A percentile compares a stretch with the other conserved stretches of the same genome.
These are phyloP conservation scores for Takashimella koratensis DNA, from an alignment of 1,284 basidiomycete species.

Conservation along the genomic window DNA sequence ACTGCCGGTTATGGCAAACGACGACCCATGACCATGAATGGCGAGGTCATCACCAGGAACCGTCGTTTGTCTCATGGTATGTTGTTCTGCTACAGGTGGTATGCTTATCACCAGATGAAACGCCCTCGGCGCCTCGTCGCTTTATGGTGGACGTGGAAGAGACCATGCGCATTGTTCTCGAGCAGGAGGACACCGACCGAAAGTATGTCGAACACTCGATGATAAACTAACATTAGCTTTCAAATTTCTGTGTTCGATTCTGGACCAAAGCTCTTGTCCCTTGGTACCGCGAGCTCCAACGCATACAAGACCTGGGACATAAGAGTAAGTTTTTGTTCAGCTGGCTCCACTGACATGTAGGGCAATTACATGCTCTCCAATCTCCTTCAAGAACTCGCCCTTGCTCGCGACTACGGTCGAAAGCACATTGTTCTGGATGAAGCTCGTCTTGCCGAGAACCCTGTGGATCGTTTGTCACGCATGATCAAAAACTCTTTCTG, in stretches of 20 bases:
- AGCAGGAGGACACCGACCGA: slow-evolving; percentile 96
- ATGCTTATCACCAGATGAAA: slow-evolving; percentile 48
- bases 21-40: slow-evolving; percentile 62
- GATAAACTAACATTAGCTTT: slow-evolving; percentile 17
- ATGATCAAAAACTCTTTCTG: slow-evolving; percentile 99
- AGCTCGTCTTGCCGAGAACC: slow-evolving; percentile 91
- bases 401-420: slow-evolving; percentile 90
- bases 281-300: slow-evolving; percentile 95
- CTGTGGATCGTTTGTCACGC: slow-evolving; percentile 89
- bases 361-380: slow-evolving; percentile 99
- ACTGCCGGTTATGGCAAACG: slow-evolving; percentile 59
- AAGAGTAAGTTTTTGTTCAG: slow-evolving; percentile 59
- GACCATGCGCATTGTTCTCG: slow-evolving; percentile 90
- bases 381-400: slow-evolving; percentile 94
- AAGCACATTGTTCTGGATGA: slow-evolving; percentile 98
- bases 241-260: slow-evolving; percentile 96
- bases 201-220: slow-evolving; percentile 53
- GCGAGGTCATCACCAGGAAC: slow-evolving; percentile 65
- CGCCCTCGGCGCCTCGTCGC: slow-evolving; percentile 56
- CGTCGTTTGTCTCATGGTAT: slow-evolving; percentile 74
- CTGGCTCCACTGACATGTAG: slow-evolving; percentile 49
- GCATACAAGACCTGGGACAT: slow-evolving; percentile 97
- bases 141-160: slow-evolving; percentile 99
- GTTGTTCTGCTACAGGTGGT: slow-evolving; percentile 9
- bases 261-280: slow-evolving; percentile 90